Conservation (phyloP, 2,329 filamentous ascomycete species). For the Pezicula neosporulosa region DNA sequence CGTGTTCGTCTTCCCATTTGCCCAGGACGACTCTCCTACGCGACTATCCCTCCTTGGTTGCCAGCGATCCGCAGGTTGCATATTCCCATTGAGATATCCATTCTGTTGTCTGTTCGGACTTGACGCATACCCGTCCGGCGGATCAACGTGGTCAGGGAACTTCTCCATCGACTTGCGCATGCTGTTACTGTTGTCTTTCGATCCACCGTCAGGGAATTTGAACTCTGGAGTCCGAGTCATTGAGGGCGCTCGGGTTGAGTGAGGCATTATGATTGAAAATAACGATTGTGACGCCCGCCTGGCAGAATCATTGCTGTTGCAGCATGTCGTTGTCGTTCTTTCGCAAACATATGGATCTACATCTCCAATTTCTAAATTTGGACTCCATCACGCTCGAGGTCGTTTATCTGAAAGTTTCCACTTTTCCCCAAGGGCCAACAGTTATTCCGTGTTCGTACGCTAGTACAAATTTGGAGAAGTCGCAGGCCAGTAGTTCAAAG, state of each 20-base stretch:
- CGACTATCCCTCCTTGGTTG: constrained; percentile 52
- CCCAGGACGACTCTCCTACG: constrained; percentile 17
- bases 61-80: constrained; percentile 51
- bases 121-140: constrained; percentile 18
- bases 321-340: neutral
- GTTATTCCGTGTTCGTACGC: neutral
- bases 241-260: constrained; percentile 36
- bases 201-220: constrained; percentile 25
- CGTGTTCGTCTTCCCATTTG: constrained; percentile 16
- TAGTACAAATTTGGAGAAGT: neutral
- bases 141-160: constrained; percentile 53
- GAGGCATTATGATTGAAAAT: constrained; percentile 32
- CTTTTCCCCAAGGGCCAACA: neutral
- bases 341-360: neutral
- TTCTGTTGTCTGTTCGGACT: constrained; percentile 15
- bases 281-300: constrained; percentile 8
- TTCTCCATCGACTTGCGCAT: constrained; percentile 44
- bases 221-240: constrained; percentile 26
- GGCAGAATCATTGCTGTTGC: constrained; percentile 9
- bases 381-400: neutral
- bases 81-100: constrained; percentile 22
- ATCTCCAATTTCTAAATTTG: neutral
- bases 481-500: too few species aligned
- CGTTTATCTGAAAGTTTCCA: neutral
- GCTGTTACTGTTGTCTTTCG: constrained; percentile 1